Base-by-base conservation (phyloP, 306 rosid genomes). In the Alnus rubra region DNA sequence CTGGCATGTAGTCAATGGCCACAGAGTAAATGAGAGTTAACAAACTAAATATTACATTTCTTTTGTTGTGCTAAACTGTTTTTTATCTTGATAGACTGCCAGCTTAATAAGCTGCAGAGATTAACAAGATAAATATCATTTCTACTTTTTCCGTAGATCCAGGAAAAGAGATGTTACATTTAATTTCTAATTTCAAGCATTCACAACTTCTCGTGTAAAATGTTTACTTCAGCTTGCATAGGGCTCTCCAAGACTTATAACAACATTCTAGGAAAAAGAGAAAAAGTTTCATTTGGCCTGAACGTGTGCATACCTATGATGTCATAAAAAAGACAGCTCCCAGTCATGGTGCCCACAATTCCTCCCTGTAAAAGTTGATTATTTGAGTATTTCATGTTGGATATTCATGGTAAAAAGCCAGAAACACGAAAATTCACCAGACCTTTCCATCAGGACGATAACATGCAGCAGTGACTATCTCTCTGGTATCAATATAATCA, bases 401-500 rank as follows among this genome's bases (percentile, higher is more conserved):
- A 73, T 30, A 7, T 75, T 68, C 74, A 19, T 19, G 50, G 76
- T 5, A n/a, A 39, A 15, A 1, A 11, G 15, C 49, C 12, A 72
- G 51, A 82, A 75, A 16, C 16, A 63, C 14, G 70, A 74, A 63
- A 79, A 75, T 7, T 63, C 56, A 84, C 69, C 82, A 31, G 31
- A 92, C 98, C 96, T 90, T 81, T 83, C 94, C 98, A 74, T 92
- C 88, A 10, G 97, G 96, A 50, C 68, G 82, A 83, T 92, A 94
- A 73, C 92, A 88, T 69, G 92, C 96, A n/a, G 97, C 97, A 52
- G 93, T 94, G 74, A 94, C 96, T 71, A 94, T 90, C 86, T 94
- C 98, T 18, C 89, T 88, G 69, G 85, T 83, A 84, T 94, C 94
- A 74, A 89, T 92, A 81, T 89, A 94, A 83, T 90, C 98, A 76